Evolutionary conservation across 2,329 filamentous ascomycete species (phyloP).

Genomic region (Alternaria atra): DNA sequence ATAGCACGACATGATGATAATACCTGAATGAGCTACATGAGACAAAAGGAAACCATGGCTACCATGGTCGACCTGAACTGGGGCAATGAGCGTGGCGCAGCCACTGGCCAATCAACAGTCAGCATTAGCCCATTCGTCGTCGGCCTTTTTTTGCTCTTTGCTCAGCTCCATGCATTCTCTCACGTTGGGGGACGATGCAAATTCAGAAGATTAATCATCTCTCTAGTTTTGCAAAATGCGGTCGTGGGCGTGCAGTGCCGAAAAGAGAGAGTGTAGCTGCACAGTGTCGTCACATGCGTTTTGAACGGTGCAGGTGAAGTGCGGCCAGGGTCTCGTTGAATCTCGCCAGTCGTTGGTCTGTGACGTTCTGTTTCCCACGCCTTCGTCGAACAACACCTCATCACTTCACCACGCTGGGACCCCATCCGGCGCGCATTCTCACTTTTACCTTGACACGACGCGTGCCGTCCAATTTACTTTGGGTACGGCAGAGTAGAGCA

Average conservation of each 20-base stretch:
- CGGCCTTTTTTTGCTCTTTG: background rate
- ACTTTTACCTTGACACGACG: conserved; percentile 23
- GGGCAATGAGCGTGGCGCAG: conserved; percentile 13
- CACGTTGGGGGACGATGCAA: conserved; percentile 12
- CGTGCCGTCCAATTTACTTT: conserved; percentile 57
- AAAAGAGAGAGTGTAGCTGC: background rate
- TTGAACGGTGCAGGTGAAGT: conserved; percentile 19
- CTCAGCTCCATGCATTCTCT: conserved; percentile 1
- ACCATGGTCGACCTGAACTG: conserved; percentile 9
- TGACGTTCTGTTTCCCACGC: conserved; percentile 28
- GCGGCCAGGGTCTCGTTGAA: conserved; percentile 28
- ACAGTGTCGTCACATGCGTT: conserved; percentile 19
- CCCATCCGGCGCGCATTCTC: conserved; percentile 20
- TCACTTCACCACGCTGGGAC: conserved; percentile 38
- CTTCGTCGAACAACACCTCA: conserved; percentile 31
- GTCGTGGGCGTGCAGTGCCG: background rate
- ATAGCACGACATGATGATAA: conserved; percentile 26
- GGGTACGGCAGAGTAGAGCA: conserved; percentile 49
- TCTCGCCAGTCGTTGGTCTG: conserved; percentile 29
- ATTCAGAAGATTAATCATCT: background rate
- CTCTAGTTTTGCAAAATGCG: background rate
- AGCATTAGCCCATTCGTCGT: conserved; percentile 14
- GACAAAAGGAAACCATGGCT: conserved; percentile 6
- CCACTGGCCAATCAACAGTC: conserved; percentile 16
- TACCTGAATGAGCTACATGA: conserved; percentile 13